Percentiles rank a stretch among this genome's conserved stretches.
Conservation (phyloP, 179 eudicot genomes). For the Pouteria campechiana region DNA sequence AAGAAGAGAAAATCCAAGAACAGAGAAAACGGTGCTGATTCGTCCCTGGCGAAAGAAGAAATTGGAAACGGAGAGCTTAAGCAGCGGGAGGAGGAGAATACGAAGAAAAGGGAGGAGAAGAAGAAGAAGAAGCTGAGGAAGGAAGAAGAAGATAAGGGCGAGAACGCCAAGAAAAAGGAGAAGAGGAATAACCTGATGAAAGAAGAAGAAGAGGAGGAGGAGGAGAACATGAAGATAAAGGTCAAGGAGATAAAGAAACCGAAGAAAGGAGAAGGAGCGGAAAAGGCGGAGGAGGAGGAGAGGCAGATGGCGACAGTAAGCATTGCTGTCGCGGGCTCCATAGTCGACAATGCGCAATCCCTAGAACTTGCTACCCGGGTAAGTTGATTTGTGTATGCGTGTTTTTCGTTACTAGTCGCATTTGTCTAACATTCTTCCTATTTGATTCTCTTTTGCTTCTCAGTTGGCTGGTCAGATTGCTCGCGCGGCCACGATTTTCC, state of each 20-base stretch:
- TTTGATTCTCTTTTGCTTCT: background rate
- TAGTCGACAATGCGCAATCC: conserved; percentile 84
- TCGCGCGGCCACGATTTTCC: conserved; percentile 88
- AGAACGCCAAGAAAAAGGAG: conserved; percentile 7
- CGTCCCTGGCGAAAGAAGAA: no score
- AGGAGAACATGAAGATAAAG: conserved; percentile 3
- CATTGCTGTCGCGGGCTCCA: conserved; percentile 73
- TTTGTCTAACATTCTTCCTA: background rate
- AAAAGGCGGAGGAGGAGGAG: background rate
- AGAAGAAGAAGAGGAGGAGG: background rate
- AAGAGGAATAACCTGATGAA: background rate
- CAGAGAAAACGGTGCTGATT: no score
- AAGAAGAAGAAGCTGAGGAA: background rate
- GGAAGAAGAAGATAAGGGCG: background rate
- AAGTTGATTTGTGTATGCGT: background rate
- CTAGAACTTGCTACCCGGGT: conserved; percentile 90
- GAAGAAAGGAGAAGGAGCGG: background rate
- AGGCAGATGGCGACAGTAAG: conserved; percentile 42
- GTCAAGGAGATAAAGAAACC: conserved; percentile 15
- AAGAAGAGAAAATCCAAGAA: no score
- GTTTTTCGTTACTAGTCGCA: background rate
- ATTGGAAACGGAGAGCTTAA: no score
- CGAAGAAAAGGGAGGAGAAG: background rate
- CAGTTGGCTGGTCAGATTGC: conserved; percentile 99
- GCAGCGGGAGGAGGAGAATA: background rate